These are phyloP conservation scores for Crithidia bombi DNA, from an alignment of 208 protist genomes.

Conservation along the genomic window DNA sequence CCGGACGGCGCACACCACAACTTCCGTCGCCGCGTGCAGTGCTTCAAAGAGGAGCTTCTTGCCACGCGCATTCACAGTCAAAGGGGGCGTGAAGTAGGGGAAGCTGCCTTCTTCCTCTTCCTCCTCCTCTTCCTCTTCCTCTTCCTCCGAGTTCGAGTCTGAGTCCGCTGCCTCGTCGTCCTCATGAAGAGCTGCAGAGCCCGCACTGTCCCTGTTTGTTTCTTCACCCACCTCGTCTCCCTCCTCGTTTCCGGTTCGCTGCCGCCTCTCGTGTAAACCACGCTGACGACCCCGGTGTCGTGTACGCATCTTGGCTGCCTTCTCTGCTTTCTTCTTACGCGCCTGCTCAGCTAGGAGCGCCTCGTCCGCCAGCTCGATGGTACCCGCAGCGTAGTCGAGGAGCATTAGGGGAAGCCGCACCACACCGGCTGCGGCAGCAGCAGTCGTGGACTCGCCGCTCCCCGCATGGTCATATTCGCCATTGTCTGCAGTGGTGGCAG, in stretches of 20 bases:
- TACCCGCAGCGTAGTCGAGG: conserved; percentile 25
- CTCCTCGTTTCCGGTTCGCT: too few species aligned
- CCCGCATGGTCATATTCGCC: neutral
- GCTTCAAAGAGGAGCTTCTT: conserved; percentile 54
- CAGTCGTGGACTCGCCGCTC: too few species aligned
- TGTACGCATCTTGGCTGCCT: neutral
- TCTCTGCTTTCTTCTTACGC: neutral
- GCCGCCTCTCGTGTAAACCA: too few species aligned
- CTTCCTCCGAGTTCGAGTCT: conserved; percentile 5
- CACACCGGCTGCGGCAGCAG: neutral
- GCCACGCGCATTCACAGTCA: conserved; percentile 24
- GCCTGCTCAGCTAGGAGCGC: neutral
- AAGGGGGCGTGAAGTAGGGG: neutral
- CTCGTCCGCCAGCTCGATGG: conserved; percentile 24
- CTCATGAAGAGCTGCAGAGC: neutral
- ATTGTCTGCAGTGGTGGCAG: neutral
- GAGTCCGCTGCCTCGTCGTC: neutral
- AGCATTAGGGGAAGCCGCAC: conserved; percentile 20
- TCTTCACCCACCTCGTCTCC: neutral
- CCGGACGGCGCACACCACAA: conserved; percentile 62
- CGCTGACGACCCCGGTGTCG: neutral
- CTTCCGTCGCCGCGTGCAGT: conserved; percentile 51
- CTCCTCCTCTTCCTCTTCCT: conserved; percentile 2
- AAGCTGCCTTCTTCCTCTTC: neutral
- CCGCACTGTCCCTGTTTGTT: neutral